Percentiles rank a stretch among this genome's conserved stretches.
phyloP scores from a whole-genome alignment of 2,329 filamentous ascomycete species.

The Trichoderma afroharzianum region DNA sequence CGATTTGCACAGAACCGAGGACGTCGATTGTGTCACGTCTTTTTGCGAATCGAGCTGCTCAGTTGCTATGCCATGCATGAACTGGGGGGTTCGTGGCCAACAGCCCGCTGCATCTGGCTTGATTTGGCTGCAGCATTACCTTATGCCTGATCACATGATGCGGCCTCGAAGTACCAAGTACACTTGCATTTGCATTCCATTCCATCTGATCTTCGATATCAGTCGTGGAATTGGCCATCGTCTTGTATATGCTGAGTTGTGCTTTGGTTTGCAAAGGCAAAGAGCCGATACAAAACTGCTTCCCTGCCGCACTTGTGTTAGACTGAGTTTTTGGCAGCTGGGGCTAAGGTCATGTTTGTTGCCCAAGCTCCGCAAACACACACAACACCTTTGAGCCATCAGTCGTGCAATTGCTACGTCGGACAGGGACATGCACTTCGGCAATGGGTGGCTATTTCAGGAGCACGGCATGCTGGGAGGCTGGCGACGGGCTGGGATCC shows the following conservation, averaged over 20 bases:
- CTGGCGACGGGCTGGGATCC: neutral
- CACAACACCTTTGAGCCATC: neutral
- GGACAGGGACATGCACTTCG: neutral
- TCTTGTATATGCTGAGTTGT: neutral
- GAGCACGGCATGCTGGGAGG: neutral
- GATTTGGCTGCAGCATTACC: conserved; percentile 17
- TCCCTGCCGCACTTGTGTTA: neutral
- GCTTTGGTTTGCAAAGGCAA: neutral
- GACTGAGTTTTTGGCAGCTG: neutral
- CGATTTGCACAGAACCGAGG: neutral
- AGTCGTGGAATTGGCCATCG: neutral
- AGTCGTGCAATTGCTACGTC: neutral
- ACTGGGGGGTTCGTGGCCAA: conserved; percentile 11
- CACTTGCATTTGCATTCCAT: neutral
- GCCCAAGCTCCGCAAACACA: conserved; percentile 3
- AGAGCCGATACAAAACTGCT: neutral
- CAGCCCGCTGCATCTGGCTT: conserved; percentile 17
- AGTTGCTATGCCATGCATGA: conserved; percentile 5
- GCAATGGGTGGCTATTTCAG: neutral
- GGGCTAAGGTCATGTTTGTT: neutral
- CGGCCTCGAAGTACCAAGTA: conserved; percentile 1
- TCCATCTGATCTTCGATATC: neutral
- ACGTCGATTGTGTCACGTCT: conserved; percentile 15
- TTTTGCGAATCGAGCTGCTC: neutral
- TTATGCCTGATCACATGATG: conserved; percentile 23